Evolutionary conservation across 192 early-diverging fungal genomes (phyloP).

Genomic region (Entomortierella chlamydospora): DNA sequence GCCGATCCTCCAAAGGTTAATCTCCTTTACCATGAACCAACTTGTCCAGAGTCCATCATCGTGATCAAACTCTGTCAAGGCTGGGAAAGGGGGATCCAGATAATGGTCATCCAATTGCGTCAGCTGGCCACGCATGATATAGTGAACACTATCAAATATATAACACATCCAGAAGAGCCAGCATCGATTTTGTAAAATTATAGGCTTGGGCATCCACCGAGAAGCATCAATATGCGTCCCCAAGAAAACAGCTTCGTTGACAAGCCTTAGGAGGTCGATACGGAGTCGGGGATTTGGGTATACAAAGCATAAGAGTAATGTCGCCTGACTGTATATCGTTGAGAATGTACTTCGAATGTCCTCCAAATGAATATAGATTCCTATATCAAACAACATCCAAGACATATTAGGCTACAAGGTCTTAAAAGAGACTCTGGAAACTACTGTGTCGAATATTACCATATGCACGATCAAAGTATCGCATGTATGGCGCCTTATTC

Average conservation of each 20-base stretch:
- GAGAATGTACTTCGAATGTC: slow-evolving; percentile 46
- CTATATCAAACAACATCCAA: slow-evolving; percentile 3
- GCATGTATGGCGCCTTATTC: slow-evolving; percentile 32
- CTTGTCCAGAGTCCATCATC: slow-evolving; percentile 51
- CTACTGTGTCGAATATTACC: slow-evolving; percentile 6
- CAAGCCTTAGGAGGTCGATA: slow-evolving; percentile 35
- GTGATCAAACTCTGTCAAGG: slow-evolving; percentile 35
- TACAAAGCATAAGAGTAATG: slow-evolving; percentile 39
- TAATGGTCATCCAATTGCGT: slow-evolving; percentile 45
- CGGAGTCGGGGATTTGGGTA: slow-evolving; percentile 45
- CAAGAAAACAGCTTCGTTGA: slow-evolving; percentile 36
- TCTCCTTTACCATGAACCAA: slow-evolving; percentile 52
- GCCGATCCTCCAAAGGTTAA: slow-evolving; percentile 44
- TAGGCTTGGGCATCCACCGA: slow-evolving; percentile 49
- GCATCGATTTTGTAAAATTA: slow-evolving; percentile 40
- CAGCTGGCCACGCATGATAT: slow-evolving; percentile 40
- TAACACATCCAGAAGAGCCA: slow-evolving; percentile 51
- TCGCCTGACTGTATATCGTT: slow-evolving; percentile 28
- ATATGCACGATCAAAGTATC: slow-evolving; percentile 51
- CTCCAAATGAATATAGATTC: slow-evolving; percentile 36
- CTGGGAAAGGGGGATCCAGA: slow-evolving; percentile 37
- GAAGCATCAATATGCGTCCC: slow-evolving; percentile 35
- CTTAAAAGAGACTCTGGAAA: not conserved
- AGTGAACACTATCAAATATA: slow-evolving; percentile 44
- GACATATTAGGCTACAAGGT: not conserved